These are phyloP conservation scores for Cystofilobasidium ferigula DNA, from an alignment of 768 basidiomycete species.

Conservation along the genomic window DNA sequence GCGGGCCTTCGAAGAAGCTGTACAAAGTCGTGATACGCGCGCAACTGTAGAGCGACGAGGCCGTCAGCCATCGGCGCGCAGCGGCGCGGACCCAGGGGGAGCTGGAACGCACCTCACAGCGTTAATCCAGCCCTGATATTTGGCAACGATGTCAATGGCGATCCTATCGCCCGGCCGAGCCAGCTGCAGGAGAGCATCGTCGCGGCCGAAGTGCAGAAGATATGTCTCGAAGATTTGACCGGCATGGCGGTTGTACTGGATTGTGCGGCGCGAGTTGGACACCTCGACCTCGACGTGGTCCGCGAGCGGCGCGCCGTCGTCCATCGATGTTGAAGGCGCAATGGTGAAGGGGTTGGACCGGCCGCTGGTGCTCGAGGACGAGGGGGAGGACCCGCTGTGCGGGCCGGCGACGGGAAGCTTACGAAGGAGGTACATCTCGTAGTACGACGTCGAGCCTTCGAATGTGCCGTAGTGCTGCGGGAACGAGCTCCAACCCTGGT, in stretches of 20 bases:
- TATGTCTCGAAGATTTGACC: not conserved
- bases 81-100: too few relatives aligned
- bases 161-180: slow-evolving; percentile 2
- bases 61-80: too few relatives aligned
- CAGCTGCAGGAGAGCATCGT: not conserved
- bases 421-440: slow-evolving; percentile 3
- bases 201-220: not conserved
- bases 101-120: not conserved
- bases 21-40: too few relatives aligned
- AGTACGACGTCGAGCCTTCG: slow-evolving; percentile 1
- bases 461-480: not conserved
- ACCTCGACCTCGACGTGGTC: not conserved
- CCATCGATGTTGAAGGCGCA: not conserved
- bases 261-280: not conserved
- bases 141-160: not conserved
- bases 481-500: slow-evolving; percentile 4
- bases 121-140: not conserved
- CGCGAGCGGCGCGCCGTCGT: not conserved
- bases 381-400: not conserved
- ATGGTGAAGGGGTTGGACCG: not conserved
- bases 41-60: too few relatives aligned
- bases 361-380: not conserved
- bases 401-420: not conserved
- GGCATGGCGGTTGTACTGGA: slow-evolving; percentile 8
- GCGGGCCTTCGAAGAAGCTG: too few relatives aligned